Conservation (phyloP, 208 protist genomes). For the Crithidia acanthocephali region DNA sequence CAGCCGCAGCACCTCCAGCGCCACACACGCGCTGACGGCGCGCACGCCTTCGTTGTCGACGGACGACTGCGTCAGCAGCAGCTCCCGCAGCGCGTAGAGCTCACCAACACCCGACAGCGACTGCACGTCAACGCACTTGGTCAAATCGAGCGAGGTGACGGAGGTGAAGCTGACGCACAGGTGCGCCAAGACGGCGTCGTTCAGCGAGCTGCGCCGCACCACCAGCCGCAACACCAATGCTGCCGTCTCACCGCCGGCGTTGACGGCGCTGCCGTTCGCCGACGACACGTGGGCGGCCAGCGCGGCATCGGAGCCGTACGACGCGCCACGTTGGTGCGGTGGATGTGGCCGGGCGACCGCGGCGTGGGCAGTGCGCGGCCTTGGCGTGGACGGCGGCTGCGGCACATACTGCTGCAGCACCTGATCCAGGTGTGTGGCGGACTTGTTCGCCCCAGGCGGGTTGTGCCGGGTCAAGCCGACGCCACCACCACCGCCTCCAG, state of each 20-base stretch:
- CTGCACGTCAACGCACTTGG: slow-evolving; percentile 48
- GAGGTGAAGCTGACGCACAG: slow-evolving; percentile 17
- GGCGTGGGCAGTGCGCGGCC: slow-evolving; percentile 18
- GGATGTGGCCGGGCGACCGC: background rate
- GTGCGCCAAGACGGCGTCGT: slow-evolving; percentile 22
- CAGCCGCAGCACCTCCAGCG: slow-evolving; percentile 53
- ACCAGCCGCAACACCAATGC: slow-evolving; percentile 19
- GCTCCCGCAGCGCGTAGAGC: slow-evolving; percentile 36
- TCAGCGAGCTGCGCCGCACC: slow-evolving; percentile 26
- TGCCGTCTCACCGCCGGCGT: background rate
- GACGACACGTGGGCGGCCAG: background rate
- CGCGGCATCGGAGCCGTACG: slow-evolving; percentile 2
- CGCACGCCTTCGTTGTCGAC: slow-evolving; percentile 53
- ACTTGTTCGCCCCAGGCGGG: slow-evolving; percentile 1
- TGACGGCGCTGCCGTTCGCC: background rate
- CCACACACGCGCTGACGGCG: slow-evolving; percentile 38
- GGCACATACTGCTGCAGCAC: slow-evolving; percentile 32
- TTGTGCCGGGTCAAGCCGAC: background rate
- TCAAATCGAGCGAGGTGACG: slow-evolving; percentile 52
- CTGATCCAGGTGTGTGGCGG: slow-evolving; percentile 5
- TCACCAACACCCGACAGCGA: slow-evolving; percentile 36
- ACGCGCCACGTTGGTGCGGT: background rate
- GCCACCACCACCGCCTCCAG: background rate
- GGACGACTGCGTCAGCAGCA: slow-evolving; percentile 36
- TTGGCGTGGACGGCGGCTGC: slow-evolving; percentile 20